Conservation (phyloP, 2,329 filamentous ascomycete species). For the Ceratocystis papillata region DNA sequence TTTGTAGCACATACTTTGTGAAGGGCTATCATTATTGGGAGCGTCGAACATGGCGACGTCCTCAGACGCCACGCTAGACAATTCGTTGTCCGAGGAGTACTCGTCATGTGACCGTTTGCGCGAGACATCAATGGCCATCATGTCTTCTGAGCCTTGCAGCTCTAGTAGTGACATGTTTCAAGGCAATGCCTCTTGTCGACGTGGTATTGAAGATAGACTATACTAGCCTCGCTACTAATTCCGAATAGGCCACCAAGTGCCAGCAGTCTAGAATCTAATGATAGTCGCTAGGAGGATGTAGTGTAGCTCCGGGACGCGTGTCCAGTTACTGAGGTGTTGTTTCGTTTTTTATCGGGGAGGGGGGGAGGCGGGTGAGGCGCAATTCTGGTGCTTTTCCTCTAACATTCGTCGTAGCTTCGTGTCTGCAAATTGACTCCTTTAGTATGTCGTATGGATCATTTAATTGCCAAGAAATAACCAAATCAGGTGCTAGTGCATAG, state of each 20-base stretch:
- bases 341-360: neutral
- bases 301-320: neutral
- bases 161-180: slow-evolving; percentile 38
- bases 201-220: neutral
- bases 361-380: neutral
- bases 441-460: too few species aligned
- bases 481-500: too few species aligned
- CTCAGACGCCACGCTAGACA: slow-evolving; percentile 21
- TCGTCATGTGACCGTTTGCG: slow-evolving; percentile 41
- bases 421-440: too few species aligned
- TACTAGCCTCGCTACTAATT: neutral
- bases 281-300: neutral
- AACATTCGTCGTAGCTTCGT: too few species aligned
- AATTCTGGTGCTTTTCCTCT: neutral
- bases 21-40: neutral
- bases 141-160: slow-evolving; percentile 29
- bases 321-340: neutral
- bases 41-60: slow-evolving; percentile 22
- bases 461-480: too few species aligned
- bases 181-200: neutral
- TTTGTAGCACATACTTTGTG: neutral
- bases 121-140: slow-evolving; percentile 37
- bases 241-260: neutral
- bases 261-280: neutral
- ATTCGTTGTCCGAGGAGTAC: slow-evolving; percentile 32